These are phyloP conservation scores for Arachnopeziza araneosa DNA, from an alignment of 2,329 filamentous ascomycete genomes.

Conservation along the genomic window DNA sequence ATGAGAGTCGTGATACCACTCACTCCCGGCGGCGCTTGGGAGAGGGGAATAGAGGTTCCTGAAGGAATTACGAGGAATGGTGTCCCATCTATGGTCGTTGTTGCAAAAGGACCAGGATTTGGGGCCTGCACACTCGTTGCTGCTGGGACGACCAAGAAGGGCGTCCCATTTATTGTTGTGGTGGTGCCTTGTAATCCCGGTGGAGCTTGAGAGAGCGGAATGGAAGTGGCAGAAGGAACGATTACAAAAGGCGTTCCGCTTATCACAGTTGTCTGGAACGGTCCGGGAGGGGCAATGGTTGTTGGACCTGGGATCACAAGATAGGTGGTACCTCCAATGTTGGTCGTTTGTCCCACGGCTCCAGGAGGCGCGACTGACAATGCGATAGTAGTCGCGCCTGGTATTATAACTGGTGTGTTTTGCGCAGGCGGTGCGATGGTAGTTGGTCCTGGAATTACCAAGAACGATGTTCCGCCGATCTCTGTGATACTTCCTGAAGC, in stretches of 20 bases:
- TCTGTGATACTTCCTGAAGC: constrained; percentile 11
- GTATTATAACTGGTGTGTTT: constrained; percentile 2
- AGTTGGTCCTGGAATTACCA: constrained; percentile 7
- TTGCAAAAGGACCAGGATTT: constrained; percentile 2
- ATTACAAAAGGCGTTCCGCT: background rate
- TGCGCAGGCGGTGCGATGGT: background rate
- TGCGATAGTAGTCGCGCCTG: constrained; percentile 5
- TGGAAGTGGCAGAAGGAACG: background rate
- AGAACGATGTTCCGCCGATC: constrained; percentile 13
- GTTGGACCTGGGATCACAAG: constrained; percentile 6
- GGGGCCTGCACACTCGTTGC: constrained; percentile 9
- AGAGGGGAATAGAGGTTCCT: constrained; percentile 11
- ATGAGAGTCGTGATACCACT: constrained; percentile 10
- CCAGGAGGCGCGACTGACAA: constrained; percentile 2
- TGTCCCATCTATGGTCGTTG: constrained; percentile 7
- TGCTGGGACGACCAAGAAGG: constrained; percentile 7
- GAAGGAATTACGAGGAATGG: constrained; percentile 8
- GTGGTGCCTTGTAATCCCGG: background rate
- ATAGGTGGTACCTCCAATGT: constrained; percentile 4
- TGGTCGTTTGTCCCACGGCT: background rate
- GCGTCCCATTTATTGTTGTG: constrained; percentile 8
- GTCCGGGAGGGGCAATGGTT: background rate
- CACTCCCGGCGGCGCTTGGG: constrained; percentile 8
- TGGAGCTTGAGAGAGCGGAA: background rate
- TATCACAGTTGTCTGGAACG: background rate